phyloP scores from a whole-genome alignment of 129 eudicot species.

The Logfia minima region DNA sequence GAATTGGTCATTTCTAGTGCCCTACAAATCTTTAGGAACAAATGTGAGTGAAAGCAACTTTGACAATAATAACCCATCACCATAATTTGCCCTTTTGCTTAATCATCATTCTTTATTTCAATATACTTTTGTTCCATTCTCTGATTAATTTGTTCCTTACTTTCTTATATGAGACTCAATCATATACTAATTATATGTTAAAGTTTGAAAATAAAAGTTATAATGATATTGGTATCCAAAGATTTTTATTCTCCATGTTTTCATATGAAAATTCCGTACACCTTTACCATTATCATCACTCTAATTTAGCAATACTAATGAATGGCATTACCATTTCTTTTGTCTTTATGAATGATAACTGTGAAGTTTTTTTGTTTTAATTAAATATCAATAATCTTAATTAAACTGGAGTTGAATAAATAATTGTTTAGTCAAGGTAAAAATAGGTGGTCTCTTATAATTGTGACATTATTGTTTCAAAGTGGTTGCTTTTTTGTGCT shows the following conservation, averaged over 20 bases:
- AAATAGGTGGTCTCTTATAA: conserved; percentile 24
- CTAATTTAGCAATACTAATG: not conserved
- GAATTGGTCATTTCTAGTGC: conserved; percentile 40
- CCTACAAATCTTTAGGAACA: conserved; percentile 45
- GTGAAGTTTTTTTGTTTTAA: not conserved
- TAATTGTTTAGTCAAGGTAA: conserved; percentile 19
- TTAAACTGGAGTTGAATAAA: not conserved
- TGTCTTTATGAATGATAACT: not conserved
- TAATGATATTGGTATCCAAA: not conserved
- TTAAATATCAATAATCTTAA: not conserved
- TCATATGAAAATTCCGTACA: not conserved
- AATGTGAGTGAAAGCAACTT: conserved; percentile 39
- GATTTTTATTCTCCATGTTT: not conserved
- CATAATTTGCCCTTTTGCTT: conserved; percentile 29
- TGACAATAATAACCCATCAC: conserved; percentile 41
- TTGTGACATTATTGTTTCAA: conserved; percentile 35
- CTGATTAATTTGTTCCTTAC: conserved; percentile 16
- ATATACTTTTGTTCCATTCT: conserved; percentile 35
- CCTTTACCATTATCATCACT: not conserved
- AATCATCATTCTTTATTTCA: conserved; percentile 27
- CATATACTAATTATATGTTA: conserved; percentile 1
- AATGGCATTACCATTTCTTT: not conserved
- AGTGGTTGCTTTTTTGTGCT: conserved; percentile 33
- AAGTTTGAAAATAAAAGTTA: not conserved
- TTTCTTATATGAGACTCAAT: conserved; percentile 19